A percentile compares a stretch with the other conserved stretches of the same genome.
phyloP scores from a whole-genome alignment of 73 alveolate genomes.

The Paramecium biaurelia region DNA sequence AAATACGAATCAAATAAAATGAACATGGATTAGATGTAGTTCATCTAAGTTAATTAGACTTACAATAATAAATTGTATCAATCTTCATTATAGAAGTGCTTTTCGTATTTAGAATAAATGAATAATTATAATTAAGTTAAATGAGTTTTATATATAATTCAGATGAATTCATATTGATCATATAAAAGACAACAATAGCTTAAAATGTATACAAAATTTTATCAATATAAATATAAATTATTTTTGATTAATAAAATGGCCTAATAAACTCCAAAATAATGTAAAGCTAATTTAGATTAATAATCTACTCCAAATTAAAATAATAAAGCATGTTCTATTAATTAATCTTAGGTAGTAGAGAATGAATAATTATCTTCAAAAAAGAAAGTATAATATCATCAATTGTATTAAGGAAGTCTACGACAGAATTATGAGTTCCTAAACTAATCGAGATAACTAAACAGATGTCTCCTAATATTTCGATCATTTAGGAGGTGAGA shows the following conservation, averaged over 20 bases:
- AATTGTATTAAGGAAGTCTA: not conserved
- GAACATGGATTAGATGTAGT: no score
- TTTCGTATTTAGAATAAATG: no score
- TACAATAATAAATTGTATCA: no score
- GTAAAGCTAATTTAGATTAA: not conserved
- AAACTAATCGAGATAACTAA: not conserved
- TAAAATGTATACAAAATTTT: not conserved
- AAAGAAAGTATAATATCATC: not conserved
- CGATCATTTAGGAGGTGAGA: conserved; percentile 38
- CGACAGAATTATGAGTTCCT: not conserved
- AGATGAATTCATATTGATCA: not conserved
- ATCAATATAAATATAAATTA: not conserved
- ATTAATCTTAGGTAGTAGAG: not conserved
- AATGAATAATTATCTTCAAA: not conserved
- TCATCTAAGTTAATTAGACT: no score
- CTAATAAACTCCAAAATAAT: not conserved
- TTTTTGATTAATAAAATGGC: not conserved
- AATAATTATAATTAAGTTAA: no score
- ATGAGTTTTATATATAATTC: not conserved
- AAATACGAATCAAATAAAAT: no score
- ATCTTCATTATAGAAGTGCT: not conserved
- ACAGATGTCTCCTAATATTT: not conserved
- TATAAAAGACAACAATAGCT: not conserved
- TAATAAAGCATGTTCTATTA: not conserved
- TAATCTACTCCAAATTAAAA: not conserved